These are phyloP conservation scores for Ophidiomyces ophidiicola DNA, from an alignment of 2,329 filamentous ascomycete genomes.

Conservation along the genomic window DNA sequence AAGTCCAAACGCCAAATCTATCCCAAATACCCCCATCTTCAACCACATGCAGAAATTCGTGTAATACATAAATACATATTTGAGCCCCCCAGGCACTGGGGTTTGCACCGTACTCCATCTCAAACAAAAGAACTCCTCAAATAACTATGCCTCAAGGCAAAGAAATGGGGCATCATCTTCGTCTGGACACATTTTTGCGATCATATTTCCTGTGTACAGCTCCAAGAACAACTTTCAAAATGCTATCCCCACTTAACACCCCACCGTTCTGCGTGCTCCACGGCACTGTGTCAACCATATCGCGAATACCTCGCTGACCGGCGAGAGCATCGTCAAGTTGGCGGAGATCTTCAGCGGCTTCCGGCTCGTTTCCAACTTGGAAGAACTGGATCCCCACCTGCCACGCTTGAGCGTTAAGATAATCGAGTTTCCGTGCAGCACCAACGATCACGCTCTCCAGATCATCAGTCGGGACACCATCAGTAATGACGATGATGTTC, in stretches of 20 bases:
- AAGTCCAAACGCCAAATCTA: no score
- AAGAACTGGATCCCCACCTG: slow-evolving; percentile 94
- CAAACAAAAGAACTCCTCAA: neutral
- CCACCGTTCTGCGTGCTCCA: slow-evolving; percentile 44
- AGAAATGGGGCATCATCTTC: neutral
- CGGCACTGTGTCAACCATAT: slow-evolving; percentile 86
- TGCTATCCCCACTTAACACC: slow-evolving; percentile 53
- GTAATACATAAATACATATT: no score
- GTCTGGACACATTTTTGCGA: slow-evolving; percentile 12
- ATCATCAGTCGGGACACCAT: slow-evolving; percentile 71
- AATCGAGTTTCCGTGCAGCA: slow-evolving; percentile 53
- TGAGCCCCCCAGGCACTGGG: no score
- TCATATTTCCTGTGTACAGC: slow-evolving; percentile 58
- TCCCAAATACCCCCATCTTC: no score
- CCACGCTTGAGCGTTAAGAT: slow-evolving; percentile 56
- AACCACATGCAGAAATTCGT: no score
- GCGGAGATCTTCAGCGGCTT: slow-evolving; percentile 52
- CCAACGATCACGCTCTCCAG: slow-evolving; percentile 56
- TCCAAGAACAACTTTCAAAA: slow-evolving; percentile 74
- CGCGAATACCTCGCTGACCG: slow-evolving; percentile 50
- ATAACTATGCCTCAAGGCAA: neutral
- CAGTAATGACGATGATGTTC: slow-evolving; percentile 88
- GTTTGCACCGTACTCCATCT: neutral
- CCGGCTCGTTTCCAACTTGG: slow-evolving; percentile 66
- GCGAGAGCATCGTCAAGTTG: slow-evolving; percentile 63